Percentiles rank a stretch among this genome's conserved stretches.
Conservation (phyloP, 768 basidiomycete genomes). For the Boletus bicolor region DNA sequence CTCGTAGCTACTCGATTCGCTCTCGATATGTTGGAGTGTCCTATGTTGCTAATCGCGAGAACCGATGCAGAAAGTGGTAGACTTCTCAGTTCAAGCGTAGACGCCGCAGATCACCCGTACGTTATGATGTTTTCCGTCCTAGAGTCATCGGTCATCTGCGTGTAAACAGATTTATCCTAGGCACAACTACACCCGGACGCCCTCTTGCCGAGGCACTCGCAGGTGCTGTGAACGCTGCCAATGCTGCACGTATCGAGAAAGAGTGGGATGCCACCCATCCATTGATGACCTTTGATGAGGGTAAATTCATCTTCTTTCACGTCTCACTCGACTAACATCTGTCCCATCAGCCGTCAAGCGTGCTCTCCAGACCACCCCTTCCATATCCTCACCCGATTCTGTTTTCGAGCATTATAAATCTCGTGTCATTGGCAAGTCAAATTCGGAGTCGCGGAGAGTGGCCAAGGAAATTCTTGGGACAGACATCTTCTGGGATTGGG, state of each 20-base stretch:
- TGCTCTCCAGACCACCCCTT: constrained; percentile 18
- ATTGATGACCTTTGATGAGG: constrained; percentile 82
- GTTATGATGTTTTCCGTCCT: constrained; percentile 27
- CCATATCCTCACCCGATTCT: constrained; percentile 33
- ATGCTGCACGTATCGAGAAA: constrained; percentile 70
- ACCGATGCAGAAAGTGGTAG: constrained; percentile 89
- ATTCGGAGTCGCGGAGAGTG: constrained; percentile 63
- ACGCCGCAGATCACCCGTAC: constrained; percentile 67
- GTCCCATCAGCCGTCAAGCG: constrained; percentile 21
- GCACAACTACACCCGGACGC: constrained; percentile 48
- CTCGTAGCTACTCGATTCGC: constrained; percentile 86
- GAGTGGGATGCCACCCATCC: constrained; percentile 69
- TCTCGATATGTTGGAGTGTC: constrained; percentile 83
- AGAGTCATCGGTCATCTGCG: constrained; percentile 7
- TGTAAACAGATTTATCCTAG: constrained; percentile 55
- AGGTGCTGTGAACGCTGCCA: constrained; percentile 60
- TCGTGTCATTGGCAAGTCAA: constrained; percentile 63
- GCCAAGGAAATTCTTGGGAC: constrained; percentile 67
- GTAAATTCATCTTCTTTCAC: constrained; percentile 55
- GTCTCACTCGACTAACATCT: neutral
- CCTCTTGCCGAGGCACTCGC: constrained; percentile 68
- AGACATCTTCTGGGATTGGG: constrained; percentile 85
- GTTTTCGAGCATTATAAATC: constrained; percentile 58
- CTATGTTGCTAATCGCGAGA: constrained; percentile 86
- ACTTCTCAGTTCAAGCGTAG: constrained; percentile 81